Percentiles rank a stretch among this genome's conserved stretches.
These are phyloP conservation scores for Ophiostoma quercus DNA, from an alignment of 2,329 filamentous ascomycete genomes.

Conservation along the genomic window DNA sequence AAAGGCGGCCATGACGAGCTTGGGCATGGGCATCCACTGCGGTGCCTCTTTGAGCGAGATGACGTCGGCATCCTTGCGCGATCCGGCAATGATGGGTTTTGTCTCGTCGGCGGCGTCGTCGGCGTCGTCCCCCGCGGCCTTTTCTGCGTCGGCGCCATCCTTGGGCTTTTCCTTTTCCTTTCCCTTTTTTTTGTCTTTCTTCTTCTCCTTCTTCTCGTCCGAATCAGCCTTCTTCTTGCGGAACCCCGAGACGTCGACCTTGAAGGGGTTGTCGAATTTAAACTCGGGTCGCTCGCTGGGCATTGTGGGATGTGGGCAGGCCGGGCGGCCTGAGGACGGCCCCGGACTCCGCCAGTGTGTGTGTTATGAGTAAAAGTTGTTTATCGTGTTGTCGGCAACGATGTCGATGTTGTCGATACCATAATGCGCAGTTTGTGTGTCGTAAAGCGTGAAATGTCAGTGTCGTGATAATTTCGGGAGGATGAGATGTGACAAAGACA, in stretches of 20 bases:
- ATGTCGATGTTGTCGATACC: neutral
- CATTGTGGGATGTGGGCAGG: slow-evolving; percentile 7
- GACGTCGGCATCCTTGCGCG: neutral
- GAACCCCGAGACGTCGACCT: slow-evolving; percentile 4
- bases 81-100: neutral
- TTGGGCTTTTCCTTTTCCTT: neutral
- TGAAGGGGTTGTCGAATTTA: slow-evolving; percentile 15
- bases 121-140: neutral
- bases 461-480: neutral
- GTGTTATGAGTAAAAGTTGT: neutral
- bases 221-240: neutral
- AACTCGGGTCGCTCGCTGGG: slow-evolving; percentile 15
- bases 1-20: slow-evolving; percentile 24
- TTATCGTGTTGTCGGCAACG: neutral
- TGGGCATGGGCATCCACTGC: slow-evolving; percentile 26
- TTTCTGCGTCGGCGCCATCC: neutral
- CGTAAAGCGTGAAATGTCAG: neutral
- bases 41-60: slow-evolving; percentile 15
- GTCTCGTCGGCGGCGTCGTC: neutral
- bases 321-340: slow-evolving; percentile 6
- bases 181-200: neutral
- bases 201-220: neutral
- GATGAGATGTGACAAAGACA: neutral
- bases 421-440: neutral
- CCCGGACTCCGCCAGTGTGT: neutral